Conservation (phyloP, 169 alveolate genomes). For the Eimeria acervulina region DNA sequence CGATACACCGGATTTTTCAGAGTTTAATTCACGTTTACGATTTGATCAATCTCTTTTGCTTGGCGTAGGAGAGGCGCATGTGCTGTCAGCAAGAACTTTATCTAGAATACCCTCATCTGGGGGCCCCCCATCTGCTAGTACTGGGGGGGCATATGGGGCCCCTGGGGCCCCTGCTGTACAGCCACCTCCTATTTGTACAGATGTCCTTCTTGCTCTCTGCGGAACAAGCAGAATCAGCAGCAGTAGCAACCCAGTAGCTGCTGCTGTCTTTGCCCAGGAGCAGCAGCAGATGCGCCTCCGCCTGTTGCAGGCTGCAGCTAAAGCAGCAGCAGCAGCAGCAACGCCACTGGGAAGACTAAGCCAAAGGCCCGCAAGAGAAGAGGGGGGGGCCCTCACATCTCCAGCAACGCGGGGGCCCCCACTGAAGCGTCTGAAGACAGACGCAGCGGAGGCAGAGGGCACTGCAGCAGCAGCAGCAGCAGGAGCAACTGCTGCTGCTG, state of each 20-base stretch:
- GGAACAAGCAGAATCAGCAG: constrained; percentile 8
- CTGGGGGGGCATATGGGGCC: background rate
- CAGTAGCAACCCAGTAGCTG: constrained; percentile 37
- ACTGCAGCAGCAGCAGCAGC: background rate
- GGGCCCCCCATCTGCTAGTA: background rate
- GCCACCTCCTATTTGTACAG: constrained; percentile 17
- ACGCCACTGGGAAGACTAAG: background rate
- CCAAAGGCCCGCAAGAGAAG: constrained; percentile 6
- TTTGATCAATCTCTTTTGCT: constrained; percentile 57
- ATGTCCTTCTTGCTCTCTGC: constrained; percentile 34
- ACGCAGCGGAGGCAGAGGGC: constrained; percentile 24
- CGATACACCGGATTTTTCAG: constrained; percentile 76
- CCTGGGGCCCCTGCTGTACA: background rate
- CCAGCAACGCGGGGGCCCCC: constrained; percentile 44
- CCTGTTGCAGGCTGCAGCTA: constrained; percentile 35
- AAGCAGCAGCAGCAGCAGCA: constrained; percentile 63
- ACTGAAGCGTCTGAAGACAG: constrained; percentile 40
- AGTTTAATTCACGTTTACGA: constrained; percentile 55
- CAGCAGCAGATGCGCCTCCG: constrained; percentile 65
- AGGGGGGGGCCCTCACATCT: constrained; percentile 40
- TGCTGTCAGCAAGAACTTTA: constrained; percentile 62
- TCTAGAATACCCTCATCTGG: constrained; percentile 9
- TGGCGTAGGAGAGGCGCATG: constrained; percentile 78
- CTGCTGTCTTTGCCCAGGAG: constrained; percentile 44
- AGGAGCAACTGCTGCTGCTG: background rate